Evolutionary conservation across 2,329 filamentous ascomycete genomes (phyloP).

Genomic region (Xenoacremonium recifei): DNA sequence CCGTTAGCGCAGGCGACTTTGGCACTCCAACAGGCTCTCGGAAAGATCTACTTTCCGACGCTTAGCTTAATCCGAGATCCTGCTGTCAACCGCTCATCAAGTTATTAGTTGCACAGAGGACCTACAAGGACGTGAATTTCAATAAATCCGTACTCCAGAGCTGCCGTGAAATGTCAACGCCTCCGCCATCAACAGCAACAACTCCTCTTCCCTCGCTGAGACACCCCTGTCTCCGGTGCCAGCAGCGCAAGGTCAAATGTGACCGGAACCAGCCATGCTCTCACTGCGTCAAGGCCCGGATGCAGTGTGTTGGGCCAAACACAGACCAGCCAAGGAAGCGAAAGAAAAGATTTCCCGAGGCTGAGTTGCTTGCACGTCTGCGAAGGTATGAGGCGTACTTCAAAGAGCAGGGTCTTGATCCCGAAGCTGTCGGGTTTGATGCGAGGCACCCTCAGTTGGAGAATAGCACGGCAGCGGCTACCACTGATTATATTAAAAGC

Average conservation of each 20-base stretch:
- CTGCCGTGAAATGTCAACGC: no score
- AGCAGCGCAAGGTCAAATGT: not conserved
- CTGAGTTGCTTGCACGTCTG: not conserved
- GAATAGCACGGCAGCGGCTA: not conserved
- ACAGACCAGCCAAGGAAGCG: not conserved
- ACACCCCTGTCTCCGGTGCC: not conserved
- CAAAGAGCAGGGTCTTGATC: not conserved
- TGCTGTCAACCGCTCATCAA: no score
- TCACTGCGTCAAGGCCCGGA: not conserved
- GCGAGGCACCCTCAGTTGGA: not conserved
- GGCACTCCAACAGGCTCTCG: no score
- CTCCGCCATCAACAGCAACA: no score
- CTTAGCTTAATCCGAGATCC: no score
- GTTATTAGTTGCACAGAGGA: no score
- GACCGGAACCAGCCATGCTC: not conserved
- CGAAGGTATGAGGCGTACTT: not conserved
- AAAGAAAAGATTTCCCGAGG: not conserved
- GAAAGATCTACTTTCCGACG: not conserved
- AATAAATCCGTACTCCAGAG: no score
- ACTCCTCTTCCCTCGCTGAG: not conserved
- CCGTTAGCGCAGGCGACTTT: no score
- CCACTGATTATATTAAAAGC: not conserved
- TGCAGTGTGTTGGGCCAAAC: not conserved
- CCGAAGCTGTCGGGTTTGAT: not conserved
- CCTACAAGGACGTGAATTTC: no score